phyloP scores from a whole-genome alignment of 108 stramenopile genomes.

The Chaetoceros muelleri region DNA sequence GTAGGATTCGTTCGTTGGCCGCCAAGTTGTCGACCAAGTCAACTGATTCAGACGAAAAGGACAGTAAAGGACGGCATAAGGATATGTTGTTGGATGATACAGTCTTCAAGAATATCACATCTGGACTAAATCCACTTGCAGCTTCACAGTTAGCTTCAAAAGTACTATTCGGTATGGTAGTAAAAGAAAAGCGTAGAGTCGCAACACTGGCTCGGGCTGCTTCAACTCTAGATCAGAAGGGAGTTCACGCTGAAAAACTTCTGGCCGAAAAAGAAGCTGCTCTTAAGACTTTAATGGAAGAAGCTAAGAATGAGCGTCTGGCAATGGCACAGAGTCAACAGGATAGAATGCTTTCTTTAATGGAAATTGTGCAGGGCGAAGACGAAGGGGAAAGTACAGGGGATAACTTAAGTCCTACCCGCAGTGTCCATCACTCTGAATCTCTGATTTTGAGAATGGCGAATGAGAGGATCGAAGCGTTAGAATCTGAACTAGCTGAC shows the following conservation, averaged over 20 bases:
- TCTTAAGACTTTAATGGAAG: conserved; percentile 34
- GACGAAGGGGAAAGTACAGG: conserved; percentile 1
- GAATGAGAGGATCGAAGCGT: conserved; percentile 39
- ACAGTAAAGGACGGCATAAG: not conserved
- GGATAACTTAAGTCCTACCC: not conserved
- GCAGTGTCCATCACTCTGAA: not conserved
- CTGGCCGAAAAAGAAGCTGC: conserved; percentile 32
- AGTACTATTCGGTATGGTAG: conserved; percentile 63
- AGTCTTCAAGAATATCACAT: conserved; percentile 18
- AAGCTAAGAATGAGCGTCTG: conserved; percentile 30
- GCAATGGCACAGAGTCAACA: conserved; percentile 37
- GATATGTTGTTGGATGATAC: conserved; percentile 27
- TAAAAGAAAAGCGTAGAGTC: conserved; percentile 46
- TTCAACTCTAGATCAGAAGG: conserved; percentile 33
- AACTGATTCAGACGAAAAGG: not conserved
- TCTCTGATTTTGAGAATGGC: conserved; percentile 35
- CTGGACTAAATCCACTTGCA: not conserved
- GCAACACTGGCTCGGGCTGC: conserved; percentile 37
- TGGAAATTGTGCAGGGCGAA: conserved; percentile 40
- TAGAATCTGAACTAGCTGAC: conserved; percentile 39
- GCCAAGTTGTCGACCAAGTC: conserved; percentile 23
- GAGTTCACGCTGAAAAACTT: conserved; percentile 24
- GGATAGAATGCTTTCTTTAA: conserved; percentile 49
- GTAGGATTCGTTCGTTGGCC: conserved; percentile 46
- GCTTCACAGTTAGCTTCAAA: conserved; percentile 14